Base-by-base conservation (phyloP, 2,329 filamentous ascomycete genomes). In the Eutypella sp. region DNA sequence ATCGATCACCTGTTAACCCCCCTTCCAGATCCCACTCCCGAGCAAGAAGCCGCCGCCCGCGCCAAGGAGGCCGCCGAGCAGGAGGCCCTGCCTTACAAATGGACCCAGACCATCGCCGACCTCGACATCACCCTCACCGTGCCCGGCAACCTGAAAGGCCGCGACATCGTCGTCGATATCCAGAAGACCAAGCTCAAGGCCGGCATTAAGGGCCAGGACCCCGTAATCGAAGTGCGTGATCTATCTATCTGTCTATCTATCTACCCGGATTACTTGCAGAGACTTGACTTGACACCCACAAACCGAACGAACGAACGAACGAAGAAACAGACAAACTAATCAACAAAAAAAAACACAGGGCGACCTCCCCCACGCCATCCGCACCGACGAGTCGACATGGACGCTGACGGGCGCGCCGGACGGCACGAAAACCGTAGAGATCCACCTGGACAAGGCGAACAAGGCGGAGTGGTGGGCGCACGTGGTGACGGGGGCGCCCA, bases 401-500 rank as follows among this genome's bases (percentile, higher is more conserved):
- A 96, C 92, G 2, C 81, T 99, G 40, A 79, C 87, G 47, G 75
- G 85, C 18, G 81, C 82, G 41, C 67, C 82, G 1, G 72, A 95
- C 71, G 85, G 89, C 63, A 79, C 70, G 51, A 81, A 79, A 66
- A 72, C 68, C 22, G 67, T 96, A 56, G 81, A 85, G 63, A 81
- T 97, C 57, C 90, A 96, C 68, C 85, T 99, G 43, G 90, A 96
- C 75, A 99, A 99, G 71, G 71, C 81, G 56, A 96, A 96, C 76
- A 93, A 96, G 77, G 87, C 95, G 82, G 88, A 96, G 70, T 99
- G 93, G 93, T 99, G 93, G 93, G 72, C 89, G 25, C 90, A 97
- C 70, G 89, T 97, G 33, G 79, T 97, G 29, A 95, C 85, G 7
- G 70, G 73, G 6, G 92, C 91, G 4, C 93, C 93, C 52, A 87